Base-by-base conservation (phyloP, 225 moss, liverwort and hornwort species). In the Physcomitrium patens region DNA sequence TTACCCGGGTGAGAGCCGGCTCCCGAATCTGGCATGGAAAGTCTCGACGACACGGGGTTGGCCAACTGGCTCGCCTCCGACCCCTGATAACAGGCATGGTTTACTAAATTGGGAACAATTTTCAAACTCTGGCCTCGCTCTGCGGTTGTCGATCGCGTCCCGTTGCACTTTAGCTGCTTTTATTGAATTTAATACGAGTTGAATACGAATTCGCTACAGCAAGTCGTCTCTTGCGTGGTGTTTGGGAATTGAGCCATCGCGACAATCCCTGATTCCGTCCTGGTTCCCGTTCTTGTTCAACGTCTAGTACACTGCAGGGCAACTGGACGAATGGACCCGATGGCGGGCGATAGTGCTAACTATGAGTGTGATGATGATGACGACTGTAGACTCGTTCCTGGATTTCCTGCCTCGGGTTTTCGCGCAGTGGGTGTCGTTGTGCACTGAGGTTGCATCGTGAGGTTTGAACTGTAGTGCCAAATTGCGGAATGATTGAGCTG, bases 221-320 rank as follows among this genome's bases (percentile, higher is more conserved):
- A 37, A 37, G 31, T 37, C 31, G 31, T 0, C 31, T 37, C 31
- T 37, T 37, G 31, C 31, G 31, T 37, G 31, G 31, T 37, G 31
- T 37, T 1, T 12, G 42, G 47, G 24, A 9, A 9, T 22, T 15
- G 44, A 47, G 22, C 9, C 27, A 10, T 51, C 15, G n/a, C 41
- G 41, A 41, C 41, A 57, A 45, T 45, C 11, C 7, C 10, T 20
- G 44, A 5, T 7, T 46, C 11, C 60, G 10, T 31, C 48, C 20
- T 3, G 6, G 9, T 0, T 55, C 9, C 6, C 55, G 19, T 8
- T 56, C 15, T 49, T 49, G 41, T 44, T 59, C 67, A 76, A 58
- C 59, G 59, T 67, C 67, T 10, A 20, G 48, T 59, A 59, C 67
- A 67, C 76, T 37, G 48, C 59, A 76, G 5, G 31, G 31, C 31